Evolutionary conservation across 1,139 yeast species (phyloP), one percentile per base, ranked within the genome.

Genomic region (Komagataea norvegica): DNA sequence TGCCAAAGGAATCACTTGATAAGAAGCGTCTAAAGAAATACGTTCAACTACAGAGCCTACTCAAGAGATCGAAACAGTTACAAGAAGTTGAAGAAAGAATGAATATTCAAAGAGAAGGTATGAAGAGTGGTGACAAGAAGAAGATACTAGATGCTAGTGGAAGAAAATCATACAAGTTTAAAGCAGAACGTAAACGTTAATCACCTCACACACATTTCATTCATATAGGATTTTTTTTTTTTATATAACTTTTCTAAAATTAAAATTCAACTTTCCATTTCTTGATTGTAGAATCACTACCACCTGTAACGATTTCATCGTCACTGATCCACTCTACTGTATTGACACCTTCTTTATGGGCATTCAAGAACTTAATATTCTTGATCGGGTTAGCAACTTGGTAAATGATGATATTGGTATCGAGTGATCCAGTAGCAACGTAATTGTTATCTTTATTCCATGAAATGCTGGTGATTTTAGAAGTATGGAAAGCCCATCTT

Each of bases 401-500:
- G 61, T 88, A 91, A 13, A 91, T 66, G 45, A 79, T 78, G 31
- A 93, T 65, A 41, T 83, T 81, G 10, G 95, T 80, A 55, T 91
- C 99, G 40, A 87, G 67, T 0, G 96, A 86, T 1, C 83, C 94
- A 44, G 91, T 77, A 16, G 80, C 82, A 34, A 85, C 72, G 49
- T 71, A 78, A 49, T 80, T 76, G 39, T 87, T 83, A 49, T 83
- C 88, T 3, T 66, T 60, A 31, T 81, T 56, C 97, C 97, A 91
- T 24, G 77, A 63, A 34, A 93, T 83, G 26, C 81, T 76, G 40
- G 76, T 78, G 43, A 91, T 82, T 42, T 74, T 78, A 40, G 95
- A 80, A 3, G 89, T 83, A 59, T 93, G 96, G 77, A 85, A 89
- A 0, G 95, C 82, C 99, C 99, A 91, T 56, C 97, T 76, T 1